Conservation (phyloP, 768 basidiomycete species). For the Erythrobasidium yunnanense region DNA sequence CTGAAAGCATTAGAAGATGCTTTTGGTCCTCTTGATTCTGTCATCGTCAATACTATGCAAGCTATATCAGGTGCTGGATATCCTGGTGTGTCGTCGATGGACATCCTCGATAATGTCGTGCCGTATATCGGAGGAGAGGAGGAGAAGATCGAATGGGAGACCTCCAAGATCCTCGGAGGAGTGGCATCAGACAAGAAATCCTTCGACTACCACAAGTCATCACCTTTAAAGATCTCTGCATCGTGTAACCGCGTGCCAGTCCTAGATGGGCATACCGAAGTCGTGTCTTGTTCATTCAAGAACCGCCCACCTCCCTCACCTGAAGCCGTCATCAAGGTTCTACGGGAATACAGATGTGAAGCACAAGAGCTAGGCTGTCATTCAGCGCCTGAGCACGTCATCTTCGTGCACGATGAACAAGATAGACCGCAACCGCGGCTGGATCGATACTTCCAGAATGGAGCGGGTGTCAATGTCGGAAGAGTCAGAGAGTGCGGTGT, state of each 20-base stretch:
- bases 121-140: slow-evolving; percentile 82
- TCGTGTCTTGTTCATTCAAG: slow-evolving; percentile 74
- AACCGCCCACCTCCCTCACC: slow-evolving; percentile 68
- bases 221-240: slow-evolving; percentile 79
- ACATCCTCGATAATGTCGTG: slow-evolving; percentile 91
- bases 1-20: slow-evolving; percentile 75
- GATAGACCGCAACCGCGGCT: slow-evolving; percentile 90
- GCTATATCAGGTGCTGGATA: slow-evolving; percentile 98
- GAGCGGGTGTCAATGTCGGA: slow-evolving; percentile 82
- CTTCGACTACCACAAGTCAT: slow-evolving; percentile 74
- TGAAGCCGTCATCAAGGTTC: slow-evolving; percentile 74
- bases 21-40: slow-evolving; percentile 86
- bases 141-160: slow-evolving; percentile 99
- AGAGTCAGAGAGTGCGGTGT: slow-evolving; percentile 82
- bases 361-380: slow-evolving; percentile 68
- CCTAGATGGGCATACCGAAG: slow-evolving; percentile 85
- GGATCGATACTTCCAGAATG: slow-evolving; percentile 78
- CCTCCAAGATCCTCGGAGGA: slow-evolving; percentile 88
- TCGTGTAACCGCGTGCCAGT: slow-evolving; percentile 92
- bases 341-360: slow-evolving; percentile 61
- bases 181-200: slow-evolving; percentile 50
- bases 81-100: slow-evolving; percentile 77
- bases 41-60: slow-evolving; percentile 90
- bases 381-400: slow-evolving; percentile 69
- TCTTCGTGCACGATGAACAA: slow-evolving; percentile 81